Base-by-base conservation (phyloP, 2,329 filamentous ascomycete species). In the Penicillium hesseltinei region DNA sequence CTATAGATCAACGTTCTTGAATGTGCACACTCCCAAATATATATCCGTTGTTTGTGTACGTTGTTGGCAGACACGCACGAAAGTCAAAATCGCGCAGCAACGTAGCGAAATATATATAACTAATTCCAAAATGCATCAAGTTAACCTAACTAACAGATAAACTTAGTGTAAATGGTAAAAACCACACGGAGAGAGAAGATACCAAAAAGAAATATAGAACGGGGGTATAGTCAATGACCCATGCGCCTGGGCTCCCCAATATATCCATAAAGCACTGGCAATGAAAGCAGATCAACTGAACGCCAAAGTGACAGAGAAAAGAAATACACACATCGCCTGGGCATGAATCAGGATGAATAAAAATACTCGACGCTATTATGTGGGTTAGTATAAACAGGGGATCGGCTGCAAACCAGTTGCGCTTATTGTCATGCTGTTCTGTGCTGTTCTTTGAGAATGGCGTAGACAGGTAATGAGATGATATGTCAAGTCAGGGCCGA, bases 331-430 rank as follows among this genome's bases (percentile, higher is more conserved):
- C n/a, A 48, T 46, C 9, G 19, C n/a, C n/a, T n/a, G 13, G 25
- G 23, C 13, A 13, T 21, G 13, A 23, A 40, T 11, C n/a, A 36
- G 15, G 5, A 40, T 51, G 19, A 38, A 35, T n/a, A 19, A 56
- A 19, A 25, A 44, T 17, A 43, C 19, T 54, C 36, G 43, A 5
- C 6, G 43, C 55, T 57, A 54, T 49, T 44, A 51, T 42, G 19
- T 38, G 39, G 38, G 51, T 62, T 56, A 62, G 58, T 60, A 39
- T 46, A 17, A 39, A 39, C 19, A 46, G 19, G 23, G n/a, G 23
- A 33, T 36, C 19, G 25, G 44, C 36, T 25, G 36, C 51, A 50
- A 54, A 47, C 57, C 52, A 46, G 57, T 43, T 46, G 48, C 40
- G 49, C 54, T 47, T 39, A 40, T 43, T n/a, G 25, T 17, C 29